Evolutionary conservation across 352 stramenopile genomes (phyloP), one percentile per base, ranked within the genome.

Genomic region (Phytophthora agathidicida): DNA sequence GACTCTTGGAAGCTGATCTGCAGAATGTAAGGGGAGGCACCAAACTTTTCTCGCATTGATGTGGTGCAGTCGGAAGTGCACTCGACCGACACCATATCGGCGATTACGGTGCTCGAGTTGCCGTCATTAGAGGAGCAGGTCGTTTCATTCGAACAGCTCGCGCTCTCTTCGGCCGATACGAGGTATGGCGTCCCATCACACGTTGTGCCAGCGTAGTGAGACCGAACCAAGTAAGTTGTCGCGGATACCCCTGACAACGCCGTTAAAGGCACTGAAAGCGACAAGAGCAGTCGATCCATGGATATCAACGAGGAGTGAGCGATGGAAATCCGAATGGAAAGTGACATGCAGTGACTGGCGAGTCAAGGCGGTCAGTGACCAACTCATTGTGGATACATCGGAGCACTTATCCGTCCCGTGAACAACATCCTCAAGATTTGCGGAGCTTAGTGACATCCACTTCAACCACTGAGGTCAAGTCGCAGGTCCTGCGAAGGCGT

Each of bases 41-140:
- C 8, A 68, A 52, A 52, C 3, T 17, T 16, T 8, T 31, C n/a
- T 26, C 44, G 48, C 16, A 78, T 44, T n/a, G 35, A 37, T 46
- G 77, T 75, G 56, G 78, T 36, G 31, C 9, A 76, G 23, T 32
- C 58, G 14, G 8, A 65, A 39, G 49, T 68, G 70, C 5, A 31
- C 13, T 9, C 67, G 60, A 23, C 13, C 17, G 36, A 43, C 5
- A 43, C 7, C 36, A 13, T 27, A n/a, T 43, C 36, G 16, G 27
- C 43, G 13, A 7, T 43, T 8, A 49, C 10, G 16, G 38, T 50
- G 14, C 14, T 51, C 16, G 39, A 13, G 17, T 60, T 53, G 3
- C 13, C 41, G 13, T 41, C 33, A 17, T 35, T 35, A 23, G 36
- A 9, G 3, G 36, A 31, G 20, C 44, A 63, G 5, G 36, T 58